Base-by-base conservation (phyloP, 768 basidiomycete genomes). In the Pleurotus sapidus region DNA sequence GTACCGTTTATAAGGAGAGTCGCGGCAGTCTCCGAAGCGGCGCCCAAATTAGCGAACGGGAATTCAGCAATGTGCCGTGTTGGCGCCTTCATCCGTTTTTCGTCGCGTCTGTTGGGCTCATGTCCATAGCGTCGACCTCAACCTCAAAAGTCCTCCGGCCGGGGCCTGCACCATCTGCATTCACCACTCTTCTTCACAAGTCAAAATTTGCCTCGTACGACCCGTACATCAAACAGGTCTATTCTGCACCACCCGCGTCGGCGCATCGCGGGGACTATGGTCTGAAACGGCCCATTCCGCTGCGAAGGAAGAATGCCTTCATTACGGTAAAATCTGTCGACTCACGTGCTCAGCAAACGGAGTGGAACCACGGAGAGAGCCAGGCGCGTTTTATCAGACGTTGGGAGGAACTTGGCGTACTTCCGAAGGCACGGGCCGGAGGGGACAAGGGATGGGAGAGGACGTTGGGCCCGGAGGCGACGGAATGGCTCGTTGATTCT, bases 161-260 rank as follows among this genome's bases (percentile, higher is more conserved):
- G 4, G 45, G 46, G 40, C 60, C 72, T 43, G 74, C 87, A 3
- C 71, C 87, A 0, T 91, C 91, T 14, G 79, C 85, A 3, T 95
- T 95, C 66, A 80, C 88, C 24, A 77, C 84, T 18, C 85, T 95
- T 49, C 80, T 95, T 49, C 86, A 89, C 25, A 83, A 86, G 46
- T 93, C 93, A 34, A 88, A 88, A 61, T 94, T 95, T 71, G 86
- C 91, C 8, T 75, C 87, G 9, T 93, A 78, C 68, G 89, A 93
- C 73, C 89, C 89, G 0, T 65, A 68, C 46, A 91, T 95, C 59
- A 80, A 81, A 46, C 92, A 93, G 65, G 83, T 91, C 17, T 95
- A 93, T 71, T 81, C 85, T 14, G 75, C 91, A 0, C 80, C 82
- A 46, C 79, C 82, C 18, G 87, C 87, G 43, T 79, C 90, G 66